Base-by-base conservation (phyloP, 768 basidiomycete genomes). In the Leccinum disarticulatum region DNA sequence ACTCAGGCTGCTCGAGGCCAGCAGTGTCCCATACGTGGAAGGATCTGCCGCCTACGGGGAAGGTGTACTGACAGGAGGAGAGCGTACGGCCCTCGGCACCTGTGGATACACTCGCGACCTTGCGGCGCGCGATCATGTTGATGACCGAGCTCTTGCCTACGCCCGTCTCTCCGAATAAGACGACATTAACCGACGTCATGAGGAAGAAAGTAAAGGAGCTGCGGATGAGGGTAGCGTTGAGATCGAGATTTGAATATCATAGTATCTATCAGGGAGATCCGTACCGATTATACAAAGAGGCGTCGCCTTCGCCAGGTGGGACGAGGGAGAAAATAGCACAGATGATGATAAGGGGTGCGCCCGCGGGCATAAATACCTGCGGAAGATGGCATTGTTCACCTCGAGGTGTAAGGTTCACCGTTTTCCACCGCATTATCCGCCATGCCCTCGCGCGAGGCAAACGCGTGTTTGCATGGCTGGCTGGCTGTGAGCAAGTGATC, bases 151-250 rank as follows among this genome's bases (percentile, higher is more conserved):
- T 74, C 62, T 70, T 73, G 35, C 71, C 71, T 0, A 68, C 58
- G 15, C 79, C 77, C 0, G 75, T 73, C 60, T 79, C 77, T 9
- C 79, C 80, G 47, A 80, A 80, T n/a, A 81, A 47, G 50, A 80
- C 68, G 46, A 80, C 65, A 52, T 80, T 80, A 41, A 68, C 55
- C 1, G 65, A 65, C 8, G 57, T 17, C 67, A 68, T 64, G 58
- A 46, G 11, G n/a, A 11, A 43, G 11, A 19, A 19, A 46, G 3
- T 19, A 13, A 41, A 38, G n/a, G 46, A 22, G n/a, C 62, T 64
- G 33, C 13, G 17, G 38, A 1, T 31, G 36, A 15, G 5, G 36
- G 31, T 25, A 3, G 8, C 3, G 9, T n/a, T 30, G 22, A 35
- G n/a, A 55, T 57, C 55, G 47, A 58, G 25, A 59, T 57, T 17